phyloP scores from a whole-genome alignment of 148 eudicot genomes.

The Nepenthes gracilis region DNA sequence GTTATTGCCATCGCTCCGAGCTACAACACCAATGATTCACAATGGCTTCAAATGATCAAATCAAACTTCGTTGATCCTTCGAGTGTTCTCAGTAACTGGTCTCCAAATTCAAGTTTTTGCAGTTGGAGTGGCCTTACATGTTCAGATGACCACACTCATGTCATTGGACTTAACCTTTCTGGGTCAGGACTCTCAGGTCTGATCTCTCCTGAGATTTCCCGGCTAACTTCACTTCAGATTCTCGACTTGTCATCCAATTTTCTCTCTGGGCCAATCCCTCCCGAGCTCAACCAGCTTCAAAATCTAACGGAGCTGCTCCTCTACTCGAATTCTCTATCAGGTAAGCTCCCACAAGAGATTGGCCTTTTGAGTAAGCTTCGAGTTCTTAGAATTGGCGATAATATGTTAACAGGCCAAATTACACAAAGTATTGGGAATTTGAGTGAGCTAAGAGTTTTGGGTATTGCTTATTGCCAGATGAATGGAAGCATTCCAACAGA shows the following conservation, averaged over 20 bases:
- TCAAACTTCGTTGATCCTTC: slow-evolving; percentile 38
- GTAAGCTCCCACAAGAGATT: slow-evolving; percentile 51
- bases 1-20: slow-evolving; percentile 16
- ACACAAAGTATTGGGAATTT: slow-evolving; percentile 41
- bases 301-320: slow-evolving; percentile 41
- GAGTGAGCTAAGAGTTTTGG: slow-evolving; percentile 44
- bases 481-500: slow-evolving; percentile 69
- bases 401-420: slow-evolving; percentile 44
- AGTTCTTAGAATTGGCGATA: slow-evolving; percentile 73
- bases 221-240: slow-evolving; percentile 40
- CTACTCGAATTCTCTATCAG: slow-evolving; percentile 49
- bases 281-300: slow-evolving; percentile 48
- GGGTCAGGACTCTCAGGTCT: slow-evolving; percentile 46
- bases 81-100: slow-evolving; percentile 51
- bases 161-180: slow-evolving; percentile 51
- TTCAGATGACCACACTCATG: slow-evolving; percentile 44
- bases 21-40: slow-evolving; percentile 31
- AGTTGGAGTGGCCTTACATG: slow-evolving; percentile 69
- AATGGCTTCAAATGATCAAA: slow-evolving; percentile 54
- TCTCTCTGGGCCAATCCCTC: slow-evolving; percentile 56
- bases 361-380: slow-evolving; percentile 42
- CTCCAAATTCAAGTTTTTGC: slow-evolving; percentile 33
- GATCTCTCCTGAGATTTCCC: slow-evolving; percentile 47
- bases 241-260: slow-evolving; percentile 61
- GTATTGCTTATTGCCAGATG: slow-evolving; percentile 57